Conservation (phyloP, 108 stramenopile genomes). For the Cyclotella sp. region DNA sequence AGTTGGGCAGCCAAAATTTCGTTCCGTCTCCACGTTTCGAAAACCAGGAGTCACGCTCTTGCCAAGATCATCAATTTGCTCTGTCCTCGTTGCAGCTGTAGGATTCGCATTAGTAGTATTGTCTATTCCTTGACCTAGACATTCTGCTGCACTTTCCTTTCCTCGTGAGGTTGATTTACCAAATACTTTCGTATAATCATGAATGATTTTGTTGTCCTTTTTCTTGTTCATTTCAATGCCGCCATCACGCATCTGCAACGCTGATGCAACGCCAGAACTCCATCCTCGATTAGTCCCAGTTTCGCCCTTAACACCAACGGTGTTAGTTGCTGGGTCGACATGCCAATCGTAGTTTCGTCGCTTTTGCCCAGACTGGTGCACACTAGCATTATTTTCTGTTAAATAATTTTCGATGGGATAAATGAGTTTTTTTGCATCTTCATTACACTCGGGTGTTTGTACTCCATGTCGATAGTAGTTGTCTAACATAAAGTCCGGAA, state of each 20-base stretch:
- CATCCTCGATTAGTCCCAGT: conserved; percentile 34
- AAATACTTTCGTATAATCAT: conserved; percentile 30
- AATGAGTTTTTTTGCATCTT: conserved; percentile 65
- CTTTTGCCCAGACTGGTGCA: conserved; percentile 62
- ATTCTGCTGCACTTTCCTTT: conserved; percentile 42
- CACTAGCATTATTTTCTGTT: conserved; percentile 37
- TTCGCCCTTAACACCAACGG: conserved; percentile 46
- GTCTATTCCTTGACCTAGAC: conserved; percentile 42
- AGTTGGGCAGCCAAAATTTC: conserved; percentile 67
- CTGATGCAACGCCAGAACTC: conserved; percentile 51
- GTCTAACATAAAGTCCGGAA: conserved; percentile 52
- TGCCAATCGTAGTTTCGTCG: conserved; percentile 70
- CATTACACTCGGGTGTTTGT: conserved; percentile 36
- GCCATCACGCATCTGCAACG: conserved; percentile 49
- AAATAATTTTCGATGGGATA: conserved; percentile 37
- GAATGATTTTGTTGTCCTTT: conserved; percentile 12
- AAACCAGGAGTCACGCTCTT: conserved; percentile 69
- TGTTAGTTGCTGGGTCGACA: conserved; percentile 31
- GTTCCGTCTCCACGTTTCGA: conserved; percentile 57
- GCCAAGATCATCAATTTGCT: conserved; percentile 58
- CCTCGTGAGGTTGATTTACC: conserved; percentile 32
- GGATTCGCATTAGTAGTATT: conserved; percentile 26
- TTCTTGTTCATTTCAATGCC: background rate
- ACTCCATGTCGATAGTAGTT: conserved; percentile 49
- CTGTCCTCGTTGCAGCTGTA: too few relatives aligned